Percentiles rank a stretch among this genome's conserved stretches.
These are phyloP conservation scores for Ascochyta lentis DNA, from an alignment of 2,329 filamentous ascomycete genomes.

Conservation along the genomic window DNA sequence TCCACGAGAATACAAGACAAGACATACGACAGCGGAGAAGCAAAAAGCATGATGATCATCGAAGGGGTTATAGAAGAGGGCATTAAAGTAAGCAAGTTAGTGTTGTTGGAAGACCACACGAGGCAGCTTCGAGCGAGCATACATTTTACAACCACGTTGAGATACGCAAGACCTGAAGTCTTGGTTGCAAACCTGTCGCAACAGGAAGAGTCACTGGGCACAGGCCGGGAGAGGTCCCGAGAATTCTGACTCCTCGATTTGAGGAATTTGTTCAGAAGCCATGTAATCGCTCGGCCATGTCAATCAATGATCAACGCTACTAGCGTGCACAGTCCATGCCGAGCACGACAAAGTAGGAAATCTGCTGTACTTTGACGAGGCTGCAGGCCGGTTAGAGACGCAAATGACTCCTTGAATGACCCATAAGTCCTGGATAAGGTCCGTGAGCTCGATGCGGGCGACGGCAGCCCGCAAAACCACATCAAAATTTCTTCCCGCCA, in stretches of 20 bases:
- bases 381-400: constrained; percentile 14
- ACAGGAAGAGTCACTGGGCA: not conserved
- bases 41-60: constrained; percentile 34
- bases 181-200: not conserved
- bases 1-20: constrained; percentile 84
- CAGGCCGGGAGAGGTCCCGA: not conserved
- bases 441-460: constrained; percentile 15
- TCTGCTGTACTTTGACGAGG: constrained; percentile 11
- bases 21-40: constrained; percentile 55
- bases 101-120: not conserved
- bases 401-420: constrained; percentile 17
- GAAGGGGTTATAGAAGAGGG: not conserved
- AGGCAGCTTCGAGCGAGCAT: constrained; percentile 6
- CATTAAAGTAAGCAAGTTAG: not conserved
- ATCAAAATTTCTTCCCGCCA: constrained; percentile 34
- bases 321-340: constrained; percentile 12
- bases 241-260: constrained; percentile 17
- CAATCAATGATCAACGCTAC: constrained; percentile 13
- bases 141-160: not conserved
- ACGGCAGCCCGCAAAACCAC: constrained; percentile 16
- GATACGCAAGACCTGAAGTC: not conserved
- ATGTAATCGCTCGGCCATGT: constrained; percentile 11
- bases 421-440: constrained; percentile 9
- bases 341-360: constrained; percentile 11
- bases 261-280: constrained; percentile 11